Evolutionary conservation across 2,329 filamentous ascomycete species (phyloP), one percentile per base, ranked within the genome.

Genomic region (Colletotrichum neosansevieriae): DNA sequence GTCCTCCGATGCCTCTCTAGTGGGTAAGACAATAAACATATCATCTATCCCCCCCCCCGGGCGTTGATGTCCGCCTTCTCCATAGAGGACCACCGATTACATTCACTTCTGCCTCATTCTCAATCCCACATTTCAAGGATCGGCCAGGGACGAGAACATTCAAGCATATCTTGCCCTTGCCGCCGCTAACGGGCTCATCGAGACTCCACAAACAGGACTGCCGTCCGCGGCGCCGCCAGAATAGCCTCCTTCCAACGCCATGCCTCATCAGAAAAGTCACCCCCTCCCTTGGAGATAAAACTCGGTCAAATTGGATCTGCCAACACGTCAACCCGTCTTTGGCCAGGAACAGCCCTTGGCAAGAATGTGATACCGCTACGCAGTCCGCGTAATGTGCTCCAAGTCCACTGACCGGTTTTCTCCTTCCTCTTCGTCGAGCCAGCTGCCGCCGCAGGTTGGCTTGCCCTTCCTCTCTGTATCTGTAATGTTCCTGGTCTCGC

Each of bases 131-230:
- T 51, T 56, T 24, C 50, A 45, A 63, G 40, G 63, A 15, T 57
- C 13, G 42, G 3, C 50, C 13, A 24, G 51, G 29, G 40, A 15
- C 34, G 13, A 47, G 13, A 57, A 51, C 24, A 63, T 40, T 63
- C 63, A 63, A 67, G 58, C 63, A 62, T 50, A 63, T 62, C 40
- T 42, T 32, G 29, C 49, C 58, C 49, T 53, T 32, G n/a, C 38
- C 21, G 49, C 47, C 36, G 45, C 38, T 15, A 49, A 59, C 34
- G 51, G 47, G 53, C 58, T 53, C 58, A 53, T n/a, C 58, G 58
- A 24, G 49, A 38, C 9, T 44, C 63, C 63, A 57, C 58, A 50
- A 50, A 9, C 57, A 49, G 17, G 19, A 51, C 58, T 45, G 57
- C 63, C 57, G 63, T 54, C 42, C 58, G 51, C 36, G 32, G 13